Evolutionary conservation across 2,329 filamentous ascomycete genomes (phyloP), one percentile per base, ranked within the genome.

Genomic region (Arthrinium puccinioides): DNA sequence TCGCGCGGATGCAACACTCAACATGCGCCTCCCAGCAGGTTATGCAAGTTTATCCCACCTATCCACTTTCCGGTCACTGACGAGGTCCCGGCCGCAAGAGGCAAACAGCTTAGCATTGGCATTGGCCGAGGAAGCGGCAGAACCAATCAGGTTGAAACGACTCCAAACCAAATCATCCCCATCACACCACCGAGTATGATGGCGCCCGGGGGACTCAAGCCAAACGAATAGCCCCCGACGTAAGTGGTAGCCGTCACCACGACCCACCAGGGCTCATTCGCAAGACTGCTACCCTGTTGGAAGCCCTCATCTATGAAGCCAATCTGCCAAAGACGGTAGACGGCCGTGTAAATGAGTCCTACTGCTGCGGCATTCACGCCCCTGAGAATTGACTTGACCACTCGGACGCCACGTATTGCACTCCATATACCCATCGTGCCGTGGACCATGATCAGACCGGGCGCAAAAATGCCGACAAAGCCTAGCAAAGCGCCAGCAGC

Each of bases 291-390:
- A 0, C 77, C 77, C 3, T 51, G 50, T 39, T 62, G 59, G 14
- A 63, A 67, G 0, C 61, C 59, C 16, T 69, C 57, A 10, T 71
- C 72, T 6, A 82, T 55, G 41, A 69, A 79, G 0, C 78, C 78
- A 46, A 81, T 72, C 55, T 78, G 66, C 73, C 74, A 80, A 7
- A 82, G 55, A 3, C 75, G 61, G 43, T 82, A 82, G 1, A 82
- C 76, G 0, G 77, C 78, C 1, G 76, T 80, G 37, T 76, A 82
- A 1, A 82, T 72, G 24, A 82, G 46, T 0, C 77, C 77, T 0
- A 81, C 73, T 0, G 78, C 78, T 0, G 64, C 65, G 0, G 77
- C 74, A 49, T 81, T 82, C 5, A 80, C 55, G 0, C 78, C 76
- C 11, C 75, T 52, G 9, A 82, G 46, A 0, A 64, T 53, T 11